Percentiles rank a stretch among this genome's conserved stretches.
phyloP scores from a whole-genome alignment of 352 stramenopile species.

The Aphanomyces astaci region DNA sequence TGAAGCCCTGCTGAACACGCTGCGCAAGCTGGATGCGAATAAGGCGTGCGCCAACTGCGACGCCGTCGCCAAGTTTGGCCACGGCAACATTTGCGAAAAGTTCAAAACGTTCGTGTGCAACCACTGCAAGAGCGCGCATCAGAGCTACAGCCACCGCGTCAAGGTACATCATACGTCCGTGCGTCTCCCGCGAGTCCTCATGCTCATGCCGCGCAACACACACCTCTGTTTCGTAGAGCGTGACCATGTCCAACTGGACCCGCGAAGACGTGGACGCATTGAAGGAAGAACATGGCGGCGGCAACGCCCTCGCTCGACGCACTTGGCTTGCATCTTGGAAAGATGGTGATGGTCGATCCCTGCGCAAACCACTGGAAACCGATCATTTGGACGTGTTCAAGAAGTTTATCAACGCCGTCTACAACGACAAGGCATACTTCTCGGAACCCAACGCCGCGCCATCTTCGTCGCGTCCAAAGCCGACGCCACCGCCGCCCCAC shows the following conservation, averaged over 20 bases:
- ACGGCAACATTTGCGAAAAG: constrained; percentile 89
- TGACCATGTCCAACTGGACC: constrained; percentile 93
- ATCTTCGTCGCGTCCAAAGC: not conserved
- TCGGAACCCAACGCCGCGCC: constrained; percentile 32
- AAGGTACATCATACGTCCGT: constrained; percentile 43
- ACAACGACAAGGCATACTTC: constrained; percentile 77
- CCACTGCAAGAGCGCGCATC: constrained; percentile 92
- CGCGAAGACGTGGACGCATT: constrained; percentile 86
- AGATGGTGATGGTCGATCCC: constrained; percentile 38
- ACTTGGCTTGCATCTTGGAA: constrained; percentile 87
- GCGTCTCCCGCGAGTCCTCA: not conserved
- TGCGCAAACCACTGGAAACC: constrained; percentile 62
- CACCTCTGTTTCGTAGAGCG: no score
- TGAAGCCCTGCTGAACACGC: constrained; percentile 67
- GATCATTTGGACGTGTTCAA: constrained; percentile 82
- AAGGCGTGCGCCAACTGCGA: constrained; percentile 81
- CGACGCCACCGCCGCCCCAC: not conserved
- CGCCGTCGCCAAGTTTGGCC: constrained; percentile 85
- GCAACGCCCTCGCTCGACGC: constrained; percentile 73
- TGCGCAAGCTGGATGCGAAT: constrained; percentile 80
- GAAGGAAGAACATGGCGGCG: constrained; percentile 73
- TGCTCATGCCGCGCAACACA: no score
- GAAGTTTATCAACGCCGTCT: constrained; percentile 75
- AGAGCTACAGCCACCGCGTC: constrained; percentile 91
- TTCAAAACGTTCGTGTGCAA: constrained; percentile 91